Conservation (phyloP, 768 basidiomycete genomes). For the Trametes cinnabarina region DNA sequence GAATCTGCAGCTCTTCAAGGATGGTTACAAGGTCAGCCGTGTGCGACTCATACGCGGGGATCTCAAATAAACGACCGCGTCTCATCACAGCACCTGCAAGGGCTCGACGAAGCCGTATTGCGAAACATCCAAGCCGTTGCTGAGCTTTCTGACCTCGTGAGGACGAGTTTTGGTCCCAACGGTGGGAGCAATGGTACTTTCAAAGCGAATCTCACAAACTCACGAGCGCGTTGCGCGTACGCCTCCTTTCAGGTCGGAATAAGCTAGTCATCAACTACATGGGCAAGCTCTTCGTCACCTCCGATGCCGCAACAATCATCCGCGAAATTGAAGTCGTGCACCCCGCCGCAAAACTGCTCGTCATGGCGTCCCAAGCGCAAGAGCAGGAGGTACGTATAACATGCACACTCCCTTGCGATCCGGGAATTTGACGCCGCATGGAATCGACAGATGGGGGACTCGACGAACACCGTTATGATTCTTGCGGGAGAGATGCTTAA, state of each 20-base stretch:
- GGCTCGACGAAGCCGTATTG: constrained; percentile 95
- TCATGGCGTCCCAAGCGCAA: constrained; percentile 97
- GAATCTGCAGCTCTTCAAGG: constrained; percentile 92
- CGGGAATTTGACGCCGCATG: neutral
- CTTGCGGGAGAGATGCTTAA: constrained; percentile 94
- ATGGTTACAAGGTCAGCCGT: constrained; percentile 82
- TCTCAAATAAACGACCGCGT: neutral
- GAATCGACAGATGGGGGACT: constrained; percentile 78
- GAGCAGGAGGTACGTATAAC: constrained; percentile 76
- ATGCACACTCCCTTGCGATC: neutral
- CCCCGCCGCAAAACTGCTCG: constrained; percentile 97
- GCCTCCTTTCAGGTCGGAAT: constrained; percentile 67
- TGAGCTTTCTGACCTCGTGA: constrained; percentile 90
- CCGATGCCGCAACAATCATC: constrained; percentile 98
- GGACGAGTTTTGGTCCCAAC: constrained; percentile 96
- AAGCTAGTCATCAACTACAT: constrained; percentile 98
- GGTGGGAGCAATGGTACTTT: constrained; percentile 50
- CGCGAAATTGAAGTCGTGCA: constrained; percentile 98
- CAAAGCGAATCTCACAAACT: neutral
- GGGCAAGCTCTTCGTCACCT: constrained; percentile 93
- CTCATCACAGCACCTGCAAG: constrained; percentile 65
- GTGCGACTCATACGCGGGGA: neutral
- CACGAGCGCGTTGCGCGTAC: neutral
- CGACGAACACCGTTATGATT: constrained; percentile 94
- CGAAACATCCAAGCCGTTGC: constrained; percentile 96